These are phyloP conservation scores for Tricholoma sp. DNA, from an alignment of 768 basidiomycete genomes.

Conservation along the genomic window DNA sequence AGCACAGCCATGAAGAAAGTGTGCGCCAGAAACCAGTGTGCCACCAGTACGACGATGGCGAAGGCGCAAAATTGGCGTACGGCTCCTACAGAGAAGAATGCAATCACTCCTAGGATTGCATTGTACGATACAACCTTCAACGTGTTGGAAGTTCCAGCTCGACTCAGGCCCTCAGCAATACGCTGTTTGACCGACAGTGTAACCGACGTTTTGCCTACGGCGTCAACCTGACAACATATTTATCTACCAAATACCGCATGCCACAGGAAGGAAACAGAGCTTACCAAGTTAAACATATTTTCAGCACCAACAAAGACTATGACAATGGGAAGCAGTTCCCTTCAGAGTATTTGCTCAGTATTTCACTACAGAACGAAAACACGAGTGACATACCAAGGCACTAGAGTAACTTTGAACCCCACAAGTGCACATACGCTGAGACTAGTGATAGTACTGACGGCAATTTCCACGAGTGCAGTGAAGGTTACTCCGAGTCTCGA, in stretches of 20 bases:
- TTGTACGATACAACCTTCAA: slow-evolving; percentile 90
- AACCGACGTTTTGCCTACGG: slow-evolving; percentile 81
- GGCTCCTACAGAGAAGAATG: slow-evolving; percentile 69
- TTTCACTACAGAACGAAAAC: neutral
- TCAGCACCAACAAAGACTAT: slow-evolving; percentile 95
- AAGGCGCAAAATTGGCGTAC: slow-evolving; percentile 93
- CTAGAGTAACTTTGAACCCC: slow-evolving; percentile 85
- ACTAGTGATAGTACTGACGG: slow-evolving; percentile 90
- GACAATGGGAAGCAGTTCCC: slow-evolving; percentile 88
- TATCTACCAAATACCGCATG: slow-evolving; percentile 16
- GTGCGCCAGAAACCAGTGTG: slow-evolving; percentile 96
- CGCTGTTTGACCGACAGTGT: slow-evolving; percentile 86
- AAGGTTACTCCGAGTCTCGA: slow-evolving; percentile 88
- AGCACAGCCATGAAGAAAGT: slow-evolving; percentile 94
- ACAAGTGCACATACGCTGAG: slow-evolving; percentile 88
- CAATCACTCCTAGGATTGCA: slow-evolving; percentile 69
- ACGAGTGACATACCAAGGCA: slow-evolving; percentile 65
- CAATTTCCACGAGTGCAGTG: slow-evolving; percentile 88
- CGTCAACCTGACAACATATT: slow-evolving; percentile 59
- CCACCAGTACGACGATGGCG: slow-evolving; percentile 89
- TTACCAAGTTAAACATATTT: slow-evolving; percentile 93
- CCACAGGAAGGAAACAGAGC: slow-evolving; percentile 17
- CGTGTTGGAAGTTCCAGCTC: slow-evolving; percentile 88
- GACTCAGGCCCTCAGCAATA: slow-evolving; percentile 85
- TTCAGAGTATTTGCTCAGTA: slow-evolving; percentile 21